Evolutionary conservation across 108 stramenopile genomes (phyloP).

Genomic region (Skeletonema potamos): DNA sequence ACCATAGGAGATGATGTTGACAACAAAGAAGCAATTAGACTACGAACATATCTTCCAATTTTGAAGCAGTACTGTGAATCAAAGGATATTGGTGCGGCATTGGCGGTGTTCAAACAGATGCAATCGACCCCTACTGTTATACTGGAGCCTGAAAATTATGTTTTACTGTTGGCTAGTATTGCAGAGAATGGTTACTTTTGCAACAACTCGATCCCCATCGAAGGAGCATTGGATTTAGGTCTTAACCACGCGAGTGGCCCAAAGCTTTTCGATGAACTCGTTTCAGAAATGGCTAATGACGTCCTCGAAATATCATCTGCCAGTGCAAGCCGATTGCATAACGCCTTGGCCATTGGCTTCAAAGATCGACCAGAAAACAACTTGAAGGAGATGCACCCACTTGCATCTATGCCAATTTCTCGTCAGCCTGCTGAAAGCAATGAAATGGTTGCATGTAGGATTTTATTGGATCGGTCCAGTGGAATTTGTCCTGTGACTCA

Average conservation of each 20-base stretch:
- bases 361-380: conserved; percentile 20
- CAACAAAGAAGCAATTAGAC: conserved; percentile 47
- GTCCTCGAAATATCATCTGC: conserved; percentile 71
- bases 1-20: conserved; percentile 20
- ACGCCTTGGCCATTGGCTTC: conserved; percentile 63
- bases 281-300: conserved; percentile 70
- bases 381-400: conserved; percentile 51
- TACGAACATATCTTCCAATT: conserved; percentile 81
- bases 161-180: conserved; percentile 58
- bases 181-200: conserved; percentile 76
- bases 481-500: conserved; percentile 67
- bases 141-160: conserved; percentile 75
- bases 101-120: conserved; percentile 71
- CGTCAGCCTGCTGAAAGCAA: conserved; percentile 47
- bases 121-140: conserved; percentile 45
- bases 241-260: conserved; percentile 53
- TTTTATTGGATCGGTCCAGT: conserved; percentile 55
- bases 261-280: conserved; percentile 69
- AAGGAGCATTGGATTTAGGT: conserved; percentile 51
- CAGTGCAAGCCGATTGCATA: conserved; percentile 73
- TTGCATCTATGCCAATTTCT: conserved; percentile 49
- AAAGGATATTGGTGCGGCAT: conserved; percentile 53
- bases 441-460: conserved; percentile 63
- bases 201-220: conserved; percentile 45
- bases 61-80: conserved; percentile 62